Conservation (phyloP, 1,284 basidiomycete genomes). For the Cutaneotrichosporon sp. region DNA sequence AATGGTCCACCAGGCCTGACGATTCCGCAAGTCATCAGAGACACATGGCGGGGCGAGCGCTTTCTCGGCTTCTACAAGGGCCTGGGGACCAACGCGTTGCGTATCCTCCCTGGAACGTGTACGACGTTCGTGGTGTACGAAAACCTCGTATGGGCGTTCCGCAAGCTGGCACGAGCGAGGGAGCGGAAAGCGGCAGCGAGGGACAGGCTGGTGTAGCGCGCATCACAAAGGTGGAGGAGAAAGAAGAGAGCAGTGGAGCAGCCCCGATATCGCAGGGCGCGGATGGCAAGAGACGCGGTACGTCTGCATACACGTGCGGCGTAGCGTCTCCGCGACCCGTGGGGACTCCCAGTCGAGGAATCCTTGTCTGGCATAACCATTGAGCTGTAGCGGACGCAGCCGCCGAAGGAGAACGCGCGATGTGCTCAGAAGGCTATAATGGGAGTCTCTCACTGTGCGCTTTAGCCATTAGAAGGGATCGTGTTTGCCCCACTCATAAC, state of each 20-base stretch:
- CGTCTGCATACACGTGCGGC: no score
- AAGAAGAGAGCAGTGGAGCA: no score
- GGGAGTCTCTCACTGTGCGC: background rate
- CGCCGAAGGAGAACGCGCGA: no score
- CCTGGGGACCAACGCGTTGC: slow-evolving; percentile 89
- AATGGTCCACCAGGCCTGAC: slow-evolving; percentile 55
- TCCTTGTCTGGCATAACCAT: no score
- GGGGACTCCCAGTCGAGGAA: no score
- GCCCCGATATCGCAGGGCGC: no score
- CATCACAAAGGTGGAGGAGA: no score
- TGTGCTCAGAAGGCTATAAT: no score
- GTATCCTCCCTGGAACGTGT: slow-evolving; percentile 93
- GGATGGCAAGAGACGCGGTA: no score
- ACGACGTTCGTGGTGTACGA: slow-evolving; percentile 99
- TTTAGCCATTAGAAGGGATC: background rate
- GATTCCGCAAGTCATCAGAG: slow-evolving; percentile 70
- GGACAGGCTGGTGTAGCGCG: slow-evolving; percentile 11
- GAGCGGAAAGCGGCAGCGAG: slow-evolving; percentile 10
- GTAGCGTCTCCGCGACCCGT: no score
- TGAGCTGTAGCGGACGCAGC: no score
- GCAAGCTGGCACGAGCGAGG: slow-evolving; percentile 46
- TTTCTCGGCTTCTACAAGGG: slow-evolving; percentile 88
- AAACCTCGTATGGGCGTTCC: slow-evolving; percentile 79
- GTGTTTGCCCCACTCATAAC: background rate
- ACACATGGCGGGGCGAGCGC: slow-evolving; percentile 78